Evolutionary conservation across 441 rosid genomes (phyloP), one percentile per base, ranked within the genome.

Genomic region (Cnidoscolus chayamansa): DNA sequence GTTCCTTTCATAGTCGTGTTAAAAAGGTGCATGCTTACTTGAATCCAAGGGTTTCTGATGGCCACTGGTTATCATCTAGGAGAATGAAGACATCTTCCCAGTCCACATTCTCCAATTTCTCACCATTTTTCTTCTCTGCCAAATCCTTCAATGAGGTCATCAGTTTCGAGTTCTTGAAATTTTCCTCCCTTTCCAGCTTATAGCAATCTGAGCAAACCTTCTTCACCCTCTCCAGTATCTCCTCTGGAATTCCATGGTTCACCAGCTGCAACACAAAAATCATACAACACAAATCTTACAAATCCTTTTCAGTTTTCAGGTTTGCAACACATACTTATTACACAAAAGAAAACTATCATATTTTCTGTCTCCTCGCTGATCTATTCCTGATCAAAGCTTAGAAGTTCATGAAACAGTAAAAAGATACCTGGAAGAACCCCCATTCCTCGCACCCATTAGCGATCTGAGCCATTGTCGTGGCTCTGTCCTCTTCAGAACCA

Each of bases 41-140:
- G 86, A 91, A 87, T 51, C 83, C 87, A 0, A 83, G 81, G n/a
- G 89, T 87, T 51, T 79, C 63, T 2, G 81, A 74, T 31, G 94
- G 87, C 97, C 98, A 93, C 63, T 89, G 84, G 69, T 85, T 85
- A 53, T 77, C 73, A 57, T 85, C 92, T 0, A 74, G 47, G 77
- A 93, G 89, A 70, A 80, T 83, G 83, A 93, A 80, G 43, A 82
- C 92, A 76, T 93, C 98, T 74, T 93, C 97, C 94, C 96, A 90
- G 66, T 93, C 97, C 73, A 86, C 81, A 75, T 67, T 81, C 65
- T 89, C 98, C 76, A 93, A 61, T 67, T 79, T 88, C 69, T 84
- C 87, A 1, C 58, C 81, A 1, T 69, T 82, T 45, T 86, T 85
- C 60, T 71, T 85, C 64, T 77, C 69, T 57, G 73, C 72, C 68